phyloP scores from a whole-genome alignment of 225 moss, liverwort and hornwort genomes.

The Climacium dendroides region DNA sequence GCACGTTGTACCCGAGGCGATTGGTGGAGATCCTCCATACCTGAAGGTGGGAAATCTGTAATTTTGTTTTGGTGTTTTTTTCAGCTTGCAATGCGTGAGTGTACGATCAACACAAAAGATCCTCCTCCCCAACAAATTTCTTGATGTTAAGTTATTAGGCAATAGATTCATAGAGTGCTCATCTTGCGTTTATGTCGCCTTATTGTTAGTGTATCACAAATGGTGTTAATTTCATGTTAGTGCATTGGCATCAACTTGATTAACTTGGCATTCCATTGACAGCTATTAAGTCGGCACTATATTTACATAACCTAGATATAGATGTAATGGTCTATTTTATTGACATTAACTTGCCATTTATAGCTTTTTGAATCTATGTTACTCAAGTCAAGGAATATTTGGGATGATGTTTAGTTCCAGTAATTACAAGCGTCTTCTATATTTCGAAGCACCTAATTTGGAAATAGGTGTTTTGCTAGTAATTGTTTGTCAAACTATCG shows the following conservation, averaged over 20 bases:
- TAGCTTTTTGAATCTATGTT: not conserved
- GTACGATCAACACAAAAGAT: not conserved
- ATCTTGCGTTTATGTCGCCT: not conserved
- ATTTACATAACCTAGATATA: not conserved
- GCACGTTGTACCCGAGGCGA: constrained; percentile 9
- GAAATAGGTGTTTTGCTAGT: not conserved
- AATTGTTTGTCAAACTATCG: not conserved
- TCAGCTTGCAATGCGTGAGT: not conserved
- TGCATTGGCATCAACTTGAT: not conserved
- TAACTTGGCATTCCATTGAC: not conserved
- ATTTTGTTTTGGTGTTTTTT: not conserved
- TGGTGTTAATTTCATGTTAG: no score
- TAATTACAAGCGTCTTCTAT: not conserved
- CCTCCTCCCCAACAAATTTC: not conserved
- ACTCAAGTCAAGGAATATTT: not conserved
- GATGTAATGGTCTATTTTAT: not conserved
- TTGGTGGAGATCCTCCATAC: constrained; percentile 38
- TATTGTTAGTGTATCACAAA: not conserved
- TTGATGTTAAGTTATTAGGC: not conserved
- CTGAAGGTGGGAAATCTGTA: constrained; percentile 8
- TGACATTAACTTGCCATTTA: not conserved
- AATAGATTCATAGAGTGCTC: not conserved
- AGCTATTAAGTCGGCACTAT: not conserved
- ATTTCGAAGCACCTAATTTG: not conserved
- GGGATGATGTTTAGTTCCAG: not conserved